These are phyloP conservation scores for Trypanosoma congolense DNA, from an alignment of 208 protist species.

Conservation along the genomic window DNA sequence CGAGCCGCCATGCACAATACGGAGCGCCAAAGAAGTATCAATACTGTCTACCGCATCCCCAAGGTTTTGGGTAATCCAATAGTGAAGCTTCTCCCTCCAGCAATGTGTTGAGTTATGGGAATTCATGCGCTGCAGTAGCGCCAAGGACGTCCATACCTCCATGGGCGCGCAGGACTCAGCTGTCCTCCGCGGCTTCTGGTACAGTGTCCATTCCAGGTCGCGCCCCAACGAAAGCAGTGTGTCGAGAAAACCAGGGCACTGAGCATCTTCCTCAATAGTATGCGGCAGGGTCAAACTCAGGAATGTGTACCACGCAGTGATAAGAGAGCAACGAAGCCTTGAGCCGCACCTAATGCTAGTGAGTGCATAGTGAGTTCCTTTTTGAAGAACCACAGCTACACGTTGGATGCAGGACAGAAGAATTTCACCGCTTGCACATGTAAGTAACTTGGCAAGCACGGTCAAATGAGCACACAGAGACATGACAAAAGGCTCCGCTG, in stretches of 20 bases:
- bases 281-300: constrained; percentile 35
- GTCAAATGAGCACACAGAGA: constrained; percentile 24
- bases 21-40: constrained; percentile 58
- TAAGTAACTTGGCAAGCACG: constrained; percentile 28
- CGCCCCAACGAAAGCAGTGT: constrained; percentile 17
- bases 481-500: constrained; percentile 19
- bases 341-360: constrained; percentile 15
- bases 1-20: constrained; percentile 47
- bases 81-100: constrained; percentile 45
- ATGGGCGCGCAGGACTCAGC: background rate
- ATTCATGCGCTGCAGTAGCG: constrained; percentile 74
- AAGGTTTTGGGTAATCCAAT: constrained; percentile 54
- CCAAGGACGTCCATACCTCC: constrained; percentile 60
- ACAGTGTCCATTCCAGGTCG: constrained; percentile 17
- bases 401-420: constrained; percentile 13
- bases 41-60: constrained; percentile 5
- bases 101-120: constrained; percentile 33
- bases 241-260: constrained; percentile 22
- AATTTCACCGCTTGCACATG: constrained; percentile 10
- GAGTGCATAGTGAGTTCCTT: constrained; percentile 19
- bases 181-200: background rate
- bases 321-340: constrained; percentile 34
- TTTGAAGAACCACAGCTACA: constrained; percentile 18
- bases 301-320: constrained; percentile 55
- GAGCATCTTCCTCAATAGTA: constrained; percentile 12